Base-by-base conservation (phyloP, 2,329 filamentous ascomycete species). In the Aspergillus hiratsukae region DNA sequence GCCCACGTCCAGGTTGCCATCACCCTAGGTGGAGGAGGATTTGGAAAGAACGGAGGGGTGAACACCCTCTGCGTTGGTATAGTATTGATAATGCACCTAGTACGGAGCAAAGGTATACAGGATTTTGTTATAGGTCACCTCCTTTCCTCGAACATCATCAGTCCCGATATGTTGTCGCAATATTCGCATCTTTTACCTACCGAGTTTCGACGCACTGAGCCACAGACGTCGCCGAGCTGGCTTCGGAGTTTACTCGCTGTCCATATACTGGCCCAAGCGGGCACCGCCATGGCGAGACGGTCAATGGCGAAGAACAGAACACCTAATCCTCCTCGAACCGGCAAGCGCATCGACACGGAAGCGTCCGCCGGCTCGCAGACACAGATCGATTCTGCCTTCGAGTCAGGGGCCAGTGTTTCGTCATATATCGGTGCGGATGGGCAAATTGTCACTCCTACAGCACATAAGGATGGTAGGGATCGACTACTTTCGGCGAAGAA, bases 1-100 rank as follows among this genome's bases (percentile, higher is more conserved):
- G 91, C 92, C 58, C 93, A 97, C 74, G 90, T 93, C 57, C 91
- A 96, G 69, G 95, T 97, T 69, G 92, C 92, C 57, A 86, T 96
- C 56, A 95, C 91, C 0, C 79, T 97, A 10, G 92, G 92, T 60
- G 92, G 91, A 58, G 91, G 91, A 57, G 88, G 75, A 53, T 75
- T 75, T 11, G 76, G 76, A 9, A 78, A 78, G 64, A 78, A 75
- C 53, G 73, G 75, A 53, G 74, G 75, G 41, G 76, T 76, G 54
- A 78, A 78, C 64, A 69, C 70, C 19, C 66, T 78, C 23, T 79
- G 76, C 64, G 72, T 79, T 40, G 71, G 73, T 52, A 74, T 76
- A 55, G 75, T 79, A 56, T 68, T 79, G 51, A 64, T 78, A 61
- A 68, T 78, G 63, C 77, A 79, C 66, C 67, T 78, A 51, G 64